Evolutionary conservation across 768 basidiomycete genomes (phyloP).

Genomic region (Jaapia argillacea): DNA sequence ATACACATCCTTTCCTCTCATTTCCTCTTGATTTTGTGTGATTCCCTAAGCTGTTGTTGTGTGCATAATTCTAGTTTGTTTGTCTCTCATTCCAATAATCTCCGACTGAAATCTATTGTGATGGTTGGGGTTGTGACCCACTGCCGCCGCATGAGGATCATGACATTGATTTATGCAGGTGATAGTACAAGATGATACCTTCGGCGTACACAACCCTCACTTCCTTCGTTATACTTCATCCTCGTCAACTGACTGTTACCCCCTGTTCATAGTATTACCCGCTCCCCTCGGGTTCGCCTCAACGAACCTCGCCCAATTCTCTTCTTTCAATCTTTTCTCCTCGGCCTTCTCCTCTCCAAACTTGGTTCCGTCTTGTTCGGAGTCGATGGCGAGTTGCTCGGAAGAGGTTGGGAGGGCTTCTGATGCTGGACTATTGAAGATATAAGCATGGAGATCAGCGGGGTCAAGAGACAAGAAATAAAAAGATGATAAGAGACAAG

Average conservation of each 20-base stretch:
- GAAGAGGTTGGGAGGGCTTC: conserved; percentile 59
- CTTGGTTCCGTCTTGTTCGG: conserved; percentile 76
- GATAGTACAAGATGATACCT: too few species aligned
- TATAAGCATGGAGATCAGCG: not conserved
- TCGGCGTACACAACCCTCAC: too few species aligned
- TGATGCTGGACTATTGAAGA: conserved; percentile 47
- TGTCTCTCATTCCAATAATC: too few species aligned
- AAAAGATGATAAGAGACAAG: not conserved
- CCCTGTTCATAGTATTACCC: conserved; percentile 97
- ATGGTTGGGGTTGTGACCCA: too few species aligned
- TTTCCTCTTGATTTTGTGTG: too few species aligned
- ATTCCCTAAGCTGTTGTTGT: too few species aligned
- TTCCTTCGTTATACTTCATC: too few species aligned
- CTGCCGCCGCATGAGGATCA: too few species aligned
- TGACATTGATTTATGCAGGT: too few species aligned
- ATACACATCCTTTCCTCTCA: too few species aligned
- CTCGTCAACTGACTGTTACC: conserved; percentile 35
- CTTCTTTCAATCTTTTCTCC: conserved; percentile 73
- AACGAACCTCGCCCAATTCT: conserved; percentile 85
- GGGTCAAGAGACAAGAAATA: not conserved
- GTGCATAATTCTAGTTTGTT: too few species aligned
- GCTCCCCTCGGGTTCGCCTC: conserved; percentile 82
- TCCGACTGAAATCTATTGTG: too few species aligned
- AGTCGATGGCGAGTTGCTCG: conserved; percentile 68
- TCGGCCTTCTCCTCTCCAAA: conserved; percentile 63